A percentile compares a stretch with the other conserved stretches of the same genome.
These are phyloP conservation scores for Solanum chilense DNA, from an alignment of 257 asterid genomes.

Conservation along the genomic window DNA sequence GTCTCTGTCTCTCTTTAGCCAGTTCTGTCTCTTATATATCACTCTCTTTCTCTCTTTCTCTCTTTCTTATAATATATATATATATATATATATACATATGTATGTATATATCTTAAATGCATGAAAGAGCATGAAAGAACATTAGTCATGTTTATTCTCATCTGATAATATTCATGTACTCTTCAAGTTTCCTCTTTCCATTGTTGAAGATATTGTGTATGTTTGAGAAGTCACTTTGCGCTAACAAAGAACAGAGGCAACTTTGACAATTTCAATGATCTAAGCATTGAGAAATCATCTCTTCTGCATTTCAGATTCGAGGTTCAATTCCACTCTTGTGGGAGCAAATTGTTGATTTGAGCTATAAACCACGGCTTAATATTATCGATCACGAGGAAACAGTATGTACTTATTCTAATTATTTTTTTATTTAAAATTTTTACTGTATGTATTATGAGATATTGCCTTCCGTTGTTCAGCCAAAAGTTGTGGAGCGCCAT, in stretches of 20 bases:
- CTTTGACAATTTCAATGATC: background rate
- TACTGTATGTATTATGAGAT: background rate
- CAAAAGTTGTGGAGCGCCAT: constrained; percentile 81
- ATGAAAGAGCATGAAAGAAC: background rate
- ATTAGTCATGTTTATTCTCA: background rate
- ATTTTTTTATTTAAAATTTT: background rate
- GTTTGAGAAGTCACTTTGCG: background rate
- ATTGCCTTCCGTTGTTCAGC: constrained; percentile 25
- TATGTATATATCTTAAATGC: background rate
- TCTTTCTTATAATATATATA: background rate
- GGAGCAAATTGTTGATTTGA: constrained; percentile 99
- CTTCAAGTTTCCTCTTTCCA: background rate
- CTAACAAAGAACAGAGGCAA: background rate
- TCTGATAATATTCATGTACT: background rate
- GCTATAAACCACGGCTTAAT: constrained; percentile 87
- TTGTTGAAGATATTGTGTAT: background rate
- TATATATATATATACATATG: background rate
- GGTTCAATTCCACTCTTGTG: constrained; percentile 94
- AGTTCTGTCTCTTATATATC: too few species aligned
- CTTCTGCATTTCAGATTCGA: constrained; percentile 55
- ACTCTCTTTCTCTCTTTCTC: too few species aligned
- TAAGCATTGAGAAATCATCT: background rate
- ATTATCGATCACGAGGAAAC: constrained; percentile 69
- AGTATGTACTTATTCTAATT: constrained; percentile 32
- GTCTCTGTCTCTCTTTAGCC: background rate